Percentiles rank a stretch among this genome's conserved stretches.
These are phyloP conservation scores for Rehmannia glutinosa DNA, from an alignment of 257 asterid genomes.

Conservation along the genomic window DNA sequence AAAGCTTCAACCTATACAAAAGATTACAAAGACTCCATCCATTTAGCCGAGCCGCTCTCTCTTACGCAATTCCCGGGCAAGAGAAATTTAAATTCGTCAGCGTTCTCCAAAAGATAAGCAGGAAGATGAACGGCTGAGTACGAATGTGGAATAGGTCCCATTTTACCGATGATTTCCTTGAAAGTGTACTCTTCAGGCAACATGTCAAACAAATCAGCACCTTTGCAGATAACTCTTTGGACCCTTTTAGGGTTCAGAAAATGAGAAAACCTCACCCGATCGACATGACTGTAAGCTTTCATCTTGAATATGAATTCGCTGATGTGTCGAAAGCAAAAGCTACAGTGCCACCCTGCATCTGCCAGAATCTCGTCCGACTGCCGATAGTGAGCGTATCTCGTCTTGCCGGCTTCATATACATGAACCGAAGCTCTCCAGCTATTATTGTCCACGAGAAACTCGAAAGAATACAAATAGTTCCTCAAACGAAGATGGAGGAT, in stretches of 20 bases:
- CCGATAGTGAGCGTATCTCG: constrained; percentile 59
- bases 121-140: constrained; percentile 64
- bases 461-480: constrained; percentile 63
- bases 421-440: constrained; percentile 81
- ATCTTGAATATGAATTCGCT: constrained; percentile 66
- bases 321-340: constrained; percentile 62
- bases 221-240: constrained; percentile 54
- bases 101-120: constrained; percentile 41
- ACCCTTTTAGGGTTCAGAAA: constrained; percentile 51
- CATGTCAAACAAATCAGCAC: constrained; percentile 63
- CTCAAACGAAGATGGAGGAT: constrained; percentile 57
- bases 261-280: constrained; percentile 52
- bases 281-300: constrained; percentile 74
- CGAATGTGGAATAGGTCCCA: constrained; percentile 66
- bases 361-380: constrained; percentile 50
- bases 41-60: constrained; percentile 29
- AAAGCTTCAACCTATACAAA: constrained; percentile 38
- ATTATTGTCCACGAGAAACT: constrained; percentile 34
- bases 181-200: constrained; percentile 70
- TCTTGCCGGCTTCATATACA: constrained; percentile 39
- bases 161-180: constrained; percentile 53
- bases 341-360: constrained; percentile 81
- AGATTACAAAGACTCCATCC: background rate
- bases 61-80: constrained; percentile 60
- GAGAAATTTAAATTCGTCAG: constrained; percentile 47